These are phyloP conservation scores for Spathaspora jeffriesii DNA, from an alignment of 1,139 yeast species.

Conservation along the genomic window DNA sequence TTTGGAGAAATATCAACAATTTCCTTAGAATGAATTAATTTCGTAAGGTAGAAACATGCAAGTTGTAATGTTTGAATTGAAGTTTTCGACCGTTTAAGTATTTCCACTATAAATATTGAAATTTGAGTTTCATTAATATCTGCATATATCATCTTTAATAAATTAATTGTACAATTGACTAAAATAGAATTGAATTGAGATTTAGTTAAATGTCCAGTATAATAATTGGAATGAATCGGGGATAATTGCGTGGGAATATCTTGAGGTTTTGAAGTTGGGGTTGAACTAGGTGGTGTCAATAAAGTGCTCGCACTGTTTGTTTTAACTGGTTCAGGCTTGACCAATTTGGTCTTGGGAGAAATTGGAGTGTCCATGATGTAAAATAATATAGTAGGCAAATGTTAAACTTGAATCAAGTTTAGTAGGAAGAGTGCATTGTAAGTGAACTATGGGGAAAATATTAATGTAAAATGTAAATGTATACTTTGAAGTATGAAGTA, in stretches of 20 bases:
- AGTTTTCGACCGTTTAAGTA: conserved; percentile 67
- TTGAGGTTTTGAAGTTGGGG: background rate
- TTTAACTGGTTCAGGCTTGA: background rate
- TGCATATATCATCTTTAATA: conserved; percentile 36
- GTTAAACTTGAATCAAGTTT: background rate
- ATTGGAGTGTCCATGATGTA: conserved; percentile 2
- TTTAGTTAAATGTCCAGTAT: conserved; percentile 40
- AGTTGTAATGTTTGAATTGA: conserved; percentile 67
- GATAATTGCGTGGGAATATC: conserved; percentile 10
- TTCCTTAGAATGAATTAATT: conserved; percentile 30
- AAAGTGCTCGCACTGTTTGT: background rate
- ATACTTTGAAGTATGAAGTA: background rate
- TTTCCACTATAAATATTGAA: conserved; percentile 58
- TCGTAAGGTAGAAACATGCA: conserved; percentile 62
- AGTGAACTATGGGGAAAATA: background rate
- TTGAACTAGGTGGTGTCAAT: conserved; percentile 5
- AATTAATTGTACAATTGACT: conserved; percentile 37
- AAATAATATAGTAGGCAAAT: background rate
- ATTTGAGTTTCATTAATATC: conserved; percentile 21
- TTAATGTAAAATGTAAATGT: background rate
- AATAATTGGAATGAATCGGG: conserved; percentile 44
- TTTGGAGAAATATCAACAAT: conserved; percentile 38
- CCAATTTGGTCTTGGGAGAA: background rate
- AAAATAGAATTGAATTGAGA: conserved; percentile 42
- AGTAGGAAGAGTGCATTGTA: background rate